Conservation (phyloP, 2,329 filamentous ascomycete species). For the Aspergillus persii region DNA sequence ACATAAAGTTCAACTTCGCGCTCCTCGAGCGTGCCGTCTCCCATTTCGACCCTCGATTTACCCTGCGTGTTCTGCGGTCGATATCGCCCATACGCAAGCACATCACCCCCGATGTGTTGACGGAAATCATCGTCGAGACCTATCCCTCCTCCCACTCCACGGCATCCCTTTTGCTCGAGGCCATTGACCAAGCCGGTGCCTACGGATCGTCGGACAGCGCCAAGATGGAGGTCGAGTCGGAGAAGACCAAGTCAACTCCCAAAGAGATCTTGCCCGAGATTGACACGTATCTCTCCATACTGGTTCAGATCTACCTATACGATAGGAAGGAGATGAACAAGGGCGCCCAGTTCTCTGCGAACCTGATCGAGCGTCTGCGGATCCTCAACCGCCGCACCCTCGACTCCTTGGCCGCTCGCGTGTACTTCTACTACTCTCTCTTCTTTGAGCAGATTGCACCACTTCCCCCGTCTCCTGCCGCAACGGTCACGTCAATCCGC, state of each 20-base stretch:
- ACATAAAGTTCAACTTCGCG: slow-evolving; percentile 91
- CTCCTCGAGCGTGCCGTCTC: slow-evolving; percentile 88
- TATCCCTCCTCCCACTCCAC: slow-evolving; percentile 67
- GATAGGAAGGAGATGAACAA: slow-evolving; percentile 78
- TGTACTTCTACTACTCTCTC: slow-evolving; percentile 96
- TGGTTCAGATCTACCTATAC: slow-evolving; percentile 82
- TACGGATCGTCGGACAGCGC: slow-evolving; percentile 51
- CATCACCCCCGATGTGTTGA: slow-evolving; percentile 75
- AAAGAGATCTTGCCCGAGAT: slow-evolving; percentile 84
- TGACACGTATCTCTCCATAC: slow-evolving; percentile 82
- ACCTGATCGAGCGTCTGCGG: slow-evolving; percentile 80
- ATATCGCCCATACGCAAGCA: slow-evolving; percentile 95
- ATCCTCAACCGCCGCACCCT: slow-evolving; percentile 88
- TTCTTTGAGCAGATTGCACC: slow-evolving; percentile 91
- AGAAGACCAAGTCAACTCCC: slow-evolving; percentile 61
- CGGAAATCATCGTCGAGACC: slow-evolving; percentile 76
- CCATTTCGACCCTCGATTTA: slow-evolving; percentile 92
- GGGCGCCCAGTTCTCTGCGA: slow-evolving; percentile 80
- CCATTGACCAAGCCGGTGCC: slow-evolving; percentile 65
- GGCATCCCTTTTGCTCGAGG: slow-evolving; percentile 67
- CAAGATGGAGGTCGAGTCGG: slow-evolving; percentile 73
- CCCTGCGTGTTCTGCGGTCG: slow-evolving; percentile 86
- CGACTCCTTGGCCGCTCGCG: slow-evolving; percentile 89
- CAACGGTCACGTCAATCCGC: slow-evolving; percentile 80
- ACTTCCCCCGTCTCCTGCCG: slow-evolving; percentile 82